Base-by-base conservation (phyloP, 2,329 filamentous ascomycete species). In the Colletotrichum gigasporum region DNA sequence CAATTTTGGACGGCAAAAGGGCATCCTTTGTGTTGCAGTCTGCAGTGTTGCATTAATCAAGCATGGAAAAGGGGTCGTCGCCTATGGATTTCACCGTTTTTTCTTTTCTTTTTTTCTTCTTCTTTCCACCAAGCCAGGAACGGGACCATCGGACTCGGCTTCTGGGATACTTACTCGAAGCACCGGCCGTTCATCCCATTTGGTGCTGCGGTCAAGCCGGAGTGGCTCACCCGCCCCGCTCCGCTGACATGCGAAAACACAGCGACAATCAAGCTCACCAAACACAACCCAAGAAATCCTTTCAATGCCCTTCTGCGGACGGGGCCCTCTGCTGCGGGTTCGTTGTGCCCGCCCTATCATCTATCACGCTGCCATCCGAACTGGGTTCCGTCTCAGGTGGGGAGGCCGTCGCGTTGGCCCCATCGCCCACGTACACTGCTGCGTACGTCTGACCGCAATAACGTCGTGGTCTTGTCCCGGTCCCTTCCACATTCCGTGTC, bases 371-470 rank as follows among this genome's bases (percentile, higher is more conserved):
- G 37, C 37, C 16, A 52, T 16, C 16, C 39, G 39, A 32, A 52
- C 11, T 28, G 22, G 34, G n/a, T 34, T 14, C 35, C 26, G 61
- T 64, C 32, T 35, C 47, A 48, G 55, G 61, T 64, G 48, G n/a
- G n/a, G 56, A 48, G 48, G 18, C 54, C n/a, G 9, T 57, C 28
- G 16, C 26, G 35, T 14, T 28, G 32, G 30, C 18, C 11, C 24
- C 37, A 44, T 24, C 37, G 37, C 24, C 16, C 42, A 28, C 16
- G 26, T 24, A n/a, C 34, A n/a, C 22, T 39, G 18, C 34, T 41
- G 26, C 2, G n/a, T 34, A 45, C 20, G 56, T 64, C 48, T 61
- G 56, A 64, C 42, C 61, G 56, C 41, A 44, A 47, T 42, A 28
- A 39, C 30, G 10, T 39, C 32, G 26, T 51, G 16, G 24, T 39